These are phyloP conservation scores for Cladophialophora yegresii DNA, from an alignment of 2,329 filamentous ascomycete species.

Conservation along the genomic window DNA sequence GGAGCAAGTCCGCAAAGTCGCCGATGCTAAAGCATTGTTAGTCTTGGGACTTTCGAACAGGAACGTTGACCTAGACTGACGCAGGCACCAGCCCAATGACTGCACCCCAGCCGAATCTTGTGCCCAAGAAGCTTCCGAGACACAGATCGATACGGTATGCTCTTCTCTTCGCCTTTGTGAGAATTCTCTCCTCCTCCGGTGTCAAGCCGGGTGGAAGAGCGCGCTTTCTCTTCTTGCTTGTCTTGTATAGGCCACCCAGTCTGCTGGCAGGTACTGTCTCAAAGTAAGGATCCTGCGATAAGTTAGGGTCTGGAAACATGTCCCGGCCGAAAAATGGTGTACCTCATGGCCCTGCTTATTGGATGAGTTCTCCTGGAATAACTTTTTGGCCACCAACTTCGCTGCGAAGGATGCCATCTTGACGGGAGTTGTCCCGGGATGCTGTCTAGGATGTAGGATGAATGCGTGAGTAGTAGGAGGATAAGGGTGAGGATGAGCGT, in stretches of 20 bases:
- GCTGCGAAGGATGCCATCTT: conserved; percentile 58
- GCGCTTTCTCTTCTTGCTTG: conserved; percentile 81
- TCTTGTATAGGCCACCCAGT: conserved; percentile 54
- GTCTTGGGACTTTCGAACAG: conserved; percentile 9
- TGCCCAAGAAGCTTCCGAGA: conserved; percentile 76
- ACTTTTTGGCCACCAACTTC: conserved; percentile 59
- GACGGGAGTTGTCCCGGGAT: conserved; percentile 18
- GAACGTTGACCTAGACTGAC: conserved; percentile 52
- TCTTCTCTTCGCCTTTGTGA: conserved; percentile 81
- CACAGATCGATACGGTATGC: conserved; percentile 85
- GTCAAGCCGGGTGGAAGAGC: conserved; percentile 81
- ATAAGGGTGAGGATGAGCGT: conserved; percentile 1
- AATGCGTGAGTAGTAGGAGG: not conserved
- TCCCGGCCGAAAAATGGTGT: conserved; percentile 28
- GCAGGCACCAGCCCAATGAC: conserved; percentile 81
- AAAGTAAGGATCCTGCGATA: conserved; percentile 79
- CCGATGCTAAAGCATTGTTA: conserved; percentile 60
- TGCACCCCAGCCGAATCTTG: conserved; percentile 85
- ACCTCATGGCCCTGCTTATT: conserved; percentile 64
- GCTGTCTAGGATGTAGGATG: not conserved
- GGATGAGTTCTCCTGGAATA: conserved; percentile 58
- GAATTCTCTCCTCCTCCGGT: conserved; percentile 74
- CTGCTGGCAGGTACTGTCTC: conserved; percentile 76
- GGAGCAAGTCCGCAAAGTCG: conserved; percentile 70
- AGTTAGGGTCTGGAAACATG: conserved; percentile 13